Evolutionary conservation across 2,329 filamentous ascomycete genomes (phyloP).

Genomic region (Mollisia scopiformis): DNA sequence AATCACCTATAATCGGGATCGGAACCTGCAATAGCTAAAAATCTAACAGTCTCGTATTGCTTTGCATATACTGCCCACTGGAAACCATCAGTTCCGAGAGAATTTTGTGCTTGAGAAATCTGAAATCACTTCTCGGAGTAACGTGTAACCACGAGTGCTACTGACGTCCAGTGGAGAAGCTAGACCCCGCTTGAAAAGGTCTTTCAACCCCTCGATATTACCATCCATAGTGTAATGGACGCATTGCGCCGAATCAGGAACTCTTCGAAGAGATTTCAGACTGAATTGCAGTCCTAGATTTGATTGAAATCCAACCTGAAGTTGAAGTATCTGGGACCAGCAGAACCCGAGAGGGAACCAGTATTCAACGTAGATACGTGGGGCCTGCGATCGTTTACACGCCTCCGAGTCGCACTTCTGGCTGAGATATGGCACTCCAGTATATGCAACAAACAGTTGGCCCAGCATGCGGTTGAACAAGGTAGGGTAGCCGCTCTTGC

Average conservation of each 20-base stretch:
- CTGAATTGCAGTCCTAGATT: conserved; percentile 9
- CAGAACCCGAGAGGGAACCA: conserved; percentile 11
- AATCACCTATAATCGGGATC: conserved; percentile 13
- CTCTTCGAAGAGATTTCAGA: conserved; percentile 10
- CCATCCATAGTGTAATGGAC: conserved; percentile 11
- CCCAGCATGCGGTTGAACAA: conserved; percentile 6
- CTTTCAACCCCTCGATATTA: conserved; percentile 17
- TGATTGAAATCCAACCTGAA: conserved; percentile 10
- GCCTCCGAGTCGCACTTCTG: conserved; percentile 1
- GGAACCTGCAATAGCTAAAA: conserved; percentile 5
- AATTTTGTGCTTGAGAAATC: too few relatives aligned
- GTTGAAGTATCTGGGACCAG: conserved; percentile 12
- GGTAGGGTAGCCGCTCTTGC: not conserved
- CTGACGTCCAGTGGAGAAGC: conserved; percentile 14
- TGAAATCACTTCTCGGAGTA: conserved; percentile 9
- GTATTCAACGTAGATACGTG: conserved; percentile 10
- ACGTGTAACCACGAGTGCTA: conserved; percentile 13
- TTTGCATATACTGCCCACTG: conserved; percentile 16
- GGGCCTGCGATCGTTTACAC: conserved; percentile 5
- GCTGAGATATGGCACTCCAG: conserved; percentile 6
- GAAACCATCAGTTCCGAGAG: not conserved
- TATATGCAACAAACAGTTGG: conserved; percentile 11
- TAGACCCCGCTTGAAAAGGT: conserved; percentile 2
- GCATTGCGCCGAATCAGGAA: conserved; percentile 11
- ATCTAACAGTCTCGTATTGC: conserved; percentile 10